Evolutionary conservation across 2,329 filamentous ascomycete genomes (phyloP), one percentile per base, ranked within the genome.

Genomic region (Cladophialophora chaetospira): DNA sequence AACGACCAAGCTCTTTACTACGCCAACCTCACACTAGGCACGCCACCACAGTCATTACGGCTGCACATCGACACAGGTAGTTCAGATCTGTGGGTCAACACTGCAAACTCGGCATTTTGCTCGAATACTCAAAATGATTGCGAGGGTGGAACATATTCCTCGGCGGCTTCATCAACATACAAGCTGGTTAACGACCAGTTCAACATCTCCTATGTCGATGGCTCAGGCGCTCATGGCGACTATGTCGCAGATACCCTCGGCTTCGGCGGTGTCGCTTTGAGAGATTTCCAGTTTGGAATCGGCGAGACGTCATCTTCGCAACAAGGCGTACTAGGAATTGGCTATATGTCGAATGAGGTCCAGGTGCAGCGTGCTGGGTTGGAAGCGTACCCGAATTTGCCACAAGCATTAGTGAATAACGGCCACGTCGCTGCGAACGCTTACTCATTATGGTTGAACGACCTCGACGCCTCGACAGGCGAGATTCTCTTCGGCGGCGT

Each of bases 181-280:
- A 67, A 79, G 29, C 91, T 86, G 68, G 72, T 96, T 53, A 86
- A 85, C 61, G 85, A 82, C 67, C 79, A 85, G 58, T 96, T 97
- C 77, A 92, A 93, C 74, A 96, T 96, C 62, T 85, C 86, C 1
- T 96, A 96, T 64, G 87, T 88, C 36, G 91, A 96, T 72, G 89
- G 89, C 43, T 88, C 88, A 0, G 84, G 85, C 4, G 88, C 91
- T 0, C 71, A 75, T 1, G 91, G 92, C 29, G 88, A 94, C 72
- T 96, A 96, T 70, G 89, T 84, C 2, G 85, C 82, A 3, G 92
- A 97, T 68, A 87, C 80, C 0, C 71, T 83, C 36, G 62, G 65
- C 29, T 75, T 87, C 43, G 82, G 80, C 21, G 78, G 75, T 21
- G 68, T 75, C 9, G 75, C 69, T 0, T 62, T 87, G 28, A 65